Conservation (phyloP, 176 grass and related monocot genomes). For the Ensete ventricosum region DNA sequence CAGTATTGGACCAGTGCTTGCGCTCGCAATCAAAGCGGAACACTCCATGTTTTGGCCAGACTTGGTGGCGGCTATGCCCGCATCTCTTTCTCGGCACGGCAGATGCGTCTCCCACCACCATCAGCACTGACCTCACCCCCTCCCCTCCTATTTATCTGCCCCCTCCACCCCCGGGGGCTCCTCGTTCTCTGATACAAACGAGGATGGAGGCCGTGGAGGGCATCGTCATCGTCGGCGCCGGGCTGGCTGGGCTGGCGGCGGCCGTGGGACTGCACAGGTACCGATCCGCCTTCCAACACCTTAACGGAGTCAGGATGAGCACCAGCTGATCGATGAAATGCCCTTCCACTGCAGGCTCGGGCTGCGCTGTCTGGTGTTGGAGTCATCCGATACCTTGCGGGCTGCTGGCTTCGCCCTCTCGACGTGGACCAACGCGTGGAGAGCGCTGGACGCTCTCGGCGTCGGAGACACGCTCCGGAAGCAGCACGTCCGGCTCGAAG, state of each 20-base stretch:
- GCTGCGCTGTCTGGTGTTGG: slow-evolving; percentile 54
- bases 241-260: slow-evolving; percentile 42
- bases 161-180: not conserved
- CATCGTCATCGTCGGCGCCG: slow-evolving; percentile 57
- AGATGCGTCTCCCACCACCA: not conserved
- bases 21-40: too few relatives aligned
- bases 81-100: not conserved
- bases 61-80: too few relatives aligned
- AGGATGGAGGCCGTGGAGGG: slow-evolving; percentile 24
- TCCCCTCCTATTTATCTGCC: not conserved
- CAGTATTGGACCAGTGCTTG: too few relatives aligned
- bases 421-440: slow-evolving; percentile 51
- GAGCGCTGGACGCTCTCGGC: slow-evolving; percentile 57
- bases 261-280: slow-evolving; percentile 56
- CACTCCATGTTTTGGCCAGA: too few relatives aligned
- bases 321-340: not conserved
- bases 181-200: not conserved
- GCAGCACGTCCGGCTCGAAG: slow-evolving; percentile 25
- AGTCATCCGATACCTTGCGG: slow-evolving; percentile 55
- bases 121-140: not conserved
- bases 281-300: too few relatives aligned
- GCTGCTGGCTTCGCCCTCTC: slow-evolving; percentile 43
- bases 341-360: slow-evolving; percentile 34
- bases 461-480: slow-evolving; percentile 52
- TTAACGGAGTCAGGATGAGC: too few relatives aligned